These are phyloP conservation scores for Metarhizium album DNA, from an alignment of 2,329 filamentous ascomycete species.

Conservation along the genomic window DNA sequence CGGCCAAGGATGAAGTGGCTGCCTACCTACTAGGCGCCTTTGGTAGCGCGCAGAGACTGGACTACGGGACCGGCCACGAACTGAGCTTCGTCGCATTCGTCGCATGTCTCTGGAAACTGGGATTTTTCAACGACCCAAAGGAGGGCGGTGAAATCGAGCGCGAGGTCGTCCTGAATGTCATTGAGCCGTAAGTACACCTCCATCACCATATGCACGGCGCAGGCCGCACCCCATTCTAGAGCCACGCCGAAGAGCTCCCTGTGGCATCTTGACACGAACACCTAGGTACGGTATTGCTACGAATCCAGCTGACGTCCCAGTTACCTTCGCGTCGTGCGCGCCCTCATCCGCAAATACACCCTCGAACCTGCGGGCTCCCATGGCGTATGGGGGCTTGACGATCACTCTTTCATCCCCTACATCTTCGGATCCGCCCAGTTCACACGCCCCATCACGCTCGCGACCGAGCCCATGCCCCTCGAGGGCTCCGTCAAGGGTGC, in stretches of 20 bases:
- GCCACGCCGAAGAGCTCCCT: too few species aligned
- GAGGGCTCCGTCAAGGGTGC: conserved; percentile 68
- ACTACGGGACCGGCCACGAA: conserved; percentile 95
- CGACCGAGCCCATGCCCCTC: conserved; percentile 51
- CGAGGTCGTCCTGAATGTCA: conserved; percentile 66
- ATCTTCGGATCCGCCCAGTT: conserved; percentile 92
- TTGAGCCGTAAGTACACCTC: conserved; percentile 55
- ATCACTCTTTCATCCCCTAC: conserved; percentile 89
- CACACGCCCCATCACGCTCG: conserved; percentile 57
- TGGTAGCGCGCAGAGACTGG: conserved; percentile 77
- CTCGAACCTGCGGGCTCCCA: conserved; percentile 93
- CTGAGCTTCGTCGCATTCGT: conserved; percentile 90
- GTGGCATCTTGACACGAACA: too few species aligned
- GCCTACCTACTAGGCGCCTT: conserved; percentile 78
- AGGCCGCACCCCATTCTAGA: too few species aligned
- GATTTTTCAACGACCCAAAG: conserved; percentile 54
- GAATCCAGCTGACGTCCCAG: conserved; percentile 26
- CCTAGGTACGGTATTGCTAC: too few species aligned
- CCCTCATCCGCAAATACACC: conserved; percentile 79
- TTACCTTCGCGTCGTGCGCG: conserved; percentile 70
- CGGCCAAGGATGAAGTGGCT: conserved; percentile 56
- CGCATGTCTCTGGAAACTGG: conserved; percentile 82
- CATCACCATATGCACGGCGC: too few species aligned
- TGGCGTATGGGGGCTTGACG: conserved; percentile 97
- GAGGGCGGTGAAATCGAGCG: conserved; percentile 54